Evolutionary conservation across 345 rosid genomes (phyloP).

Genomic region (Bruguiera sexangula): DNA sequence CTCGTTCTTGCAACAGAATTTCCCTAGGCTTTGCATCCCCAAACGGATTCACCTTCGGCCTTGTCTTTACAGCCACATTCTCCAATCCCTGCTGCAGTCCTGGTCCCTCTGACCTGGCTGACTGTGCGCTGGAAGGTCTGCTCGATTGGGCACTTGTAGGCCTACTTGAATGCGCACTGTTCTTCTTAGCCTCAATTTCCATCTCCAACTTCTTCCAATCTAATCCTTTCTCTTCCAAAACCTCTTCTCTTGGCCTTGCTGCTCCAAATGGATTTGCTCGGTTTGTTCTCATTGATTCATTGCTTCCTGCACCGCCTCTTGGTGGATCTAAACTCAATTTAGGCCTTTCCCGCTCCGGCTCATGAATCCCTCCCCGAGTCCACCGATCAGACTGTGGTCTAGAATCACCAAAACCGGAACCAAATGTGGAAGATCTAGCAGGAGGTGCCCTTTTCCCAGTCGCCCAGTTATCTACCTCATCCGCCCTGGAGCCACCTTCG

Average conservation of each 20-base stretch:
- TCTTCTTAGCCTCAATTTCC: slow-evolving; percentile 74
- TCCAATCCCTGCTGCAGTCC: slow-evolving; percentile 46
- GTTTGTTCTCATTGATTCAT: slow-evolving; percentile 48
- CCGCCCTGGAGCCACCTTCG: slow-evolving; percentile 55
- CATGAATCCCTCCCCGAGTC: slow-evolving; percentile 39
- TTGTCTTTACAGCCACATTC: slow-evolving; percentile 53
- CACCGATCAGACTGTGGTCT: slow-evolving; percentile 63
- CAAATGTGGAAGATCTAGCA: slow-evolving; percentile 52
- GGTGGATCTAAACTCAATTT: slow-evolving; percentile 60
- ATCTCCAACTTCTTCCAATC: slow-evolving; percentile 86
- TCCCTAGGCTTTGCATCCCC: slow-evolving; percentile 97
- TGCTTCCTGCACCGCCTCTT: slow-evolving; percentile 39
- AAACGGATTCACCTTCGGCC: slow-evolving; percentile 87
- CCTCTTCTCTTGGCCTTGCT: slow-evolving; percentile 92
- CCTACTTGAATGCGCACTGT: slow-evolving; percentile 45
- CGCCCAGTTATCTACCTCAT: slow-evolving; percentile 77
- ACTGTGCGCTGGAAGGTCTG: slow-evolving; percentile 89
- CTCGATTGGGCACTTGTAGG: slow-evolving; percentile 91
- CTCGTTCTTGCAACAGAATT: slow-evolving; percentile 80
- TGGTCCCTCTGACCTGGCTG: slow-evolving; percentile 67
- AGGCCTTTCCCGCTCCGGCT: slow-evolving; percentile 55
- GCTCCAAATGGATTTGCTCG: slow-evolving; percentile 82
- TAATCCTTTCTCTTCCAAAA: slow-evolving; percentile 86
- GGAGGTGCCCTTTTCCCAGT: slow-evolving; percentile 51
- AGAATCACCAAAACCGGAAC: slow-evolving; percentile 60